Evolutionary conservation across 2,329 filamentous ascomycete species (phyloP).

Genomic region (Cryphonectria parasitica): DNA sequence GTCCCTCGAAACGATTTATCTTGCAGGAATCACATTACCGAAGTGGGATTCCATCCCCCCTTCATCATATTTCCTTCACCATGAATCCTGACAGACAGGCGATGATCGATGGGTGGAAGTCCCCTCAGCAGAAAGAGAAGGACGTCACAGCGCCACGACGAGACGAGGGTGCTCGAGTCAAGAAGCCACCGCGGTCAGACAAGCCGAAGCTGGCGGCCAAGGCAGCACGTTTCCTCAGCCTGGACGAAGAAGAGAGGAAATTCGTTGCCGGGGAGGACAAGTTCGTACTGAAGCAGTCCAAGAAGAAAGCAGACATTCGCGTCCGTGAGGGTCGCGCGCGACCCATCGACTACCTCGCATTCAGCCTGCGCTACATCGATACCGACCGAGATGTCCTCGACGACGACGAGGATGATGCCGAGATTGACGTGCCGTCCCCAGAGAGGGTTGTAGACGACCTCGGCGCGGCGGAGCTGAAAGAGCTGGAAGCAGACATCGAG

Average conservation of each 20-base stretch:
- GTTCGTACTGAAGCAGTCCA: constrained; percentile 94
- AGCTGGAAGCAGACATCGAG: constrained; percentile 80
- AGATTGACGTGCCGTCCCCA: constrained; percentile 78
- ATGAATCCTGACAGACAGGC: constrained; percentile 62
- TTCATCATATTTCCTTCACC: constrained; percentile 44
- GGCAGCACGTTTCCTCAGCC: constrained; percentile 59
- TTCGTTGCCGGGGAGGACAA: constrained; percentile 95
- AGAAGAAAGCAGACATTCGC: constrained; percentile 96
- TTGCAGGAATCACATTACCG: neutral
- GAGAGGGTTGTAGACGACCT: constrained; percentile 79
- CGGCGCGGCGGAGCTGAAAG: constrained; percentile 66
- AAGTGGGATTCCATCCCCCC: neutral
- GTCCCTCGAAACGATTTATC: neutral
- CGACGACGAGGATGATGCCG: constrained; percentile 74
- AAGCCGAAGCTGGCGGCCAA: constrained; percentile 37
- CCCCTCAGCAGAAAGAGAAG: constrained; percentile 41
- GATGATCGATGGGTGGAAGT: constrained; percentile 55
- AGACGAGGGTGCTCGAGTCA: constrained; percentile 59
- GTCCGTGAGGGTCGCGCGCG: constrained; percentile 89
- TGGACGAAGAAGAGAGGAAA: constrained; percentile 76
- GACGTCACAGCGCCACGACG: constrained; percentile 60
- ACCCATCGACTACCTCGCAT: constrained; percentile 91
- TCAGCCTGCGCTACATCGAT: constrained; percentile 88
- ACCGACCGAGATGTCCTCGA: constrained; percentile 83
- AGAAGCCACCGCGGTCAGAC: constrained; percentile 50